These are phyloP conservation scores for Pseudopithomyces chartarum DNA, from an alignment of 2,329 filamentous ascomycete species.

Conservation along the genomic window DNA sequence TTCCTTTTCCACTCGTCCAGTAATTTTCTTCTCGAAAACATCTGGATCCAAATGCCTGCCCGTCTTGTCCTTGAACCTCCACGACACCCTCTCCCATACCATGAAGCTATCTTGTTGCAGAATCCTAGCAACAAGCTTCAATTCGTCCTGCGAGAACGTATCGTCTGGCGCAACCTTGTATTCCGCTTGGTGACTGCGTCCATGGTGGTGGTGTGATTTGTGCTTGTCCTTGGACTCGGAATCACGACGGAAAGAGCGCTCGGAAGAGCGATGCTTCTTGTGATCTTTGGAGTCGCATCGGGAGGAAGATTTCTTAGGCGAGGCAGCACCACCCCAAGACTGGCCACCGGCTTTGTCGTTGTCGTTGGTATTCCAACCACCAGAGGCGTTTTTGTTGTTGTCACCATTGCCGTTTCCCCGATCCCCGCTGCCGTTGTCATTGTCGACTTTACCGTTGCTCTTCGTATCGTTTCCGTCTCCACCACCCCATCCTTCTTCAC, in stretches of 20 bases:
- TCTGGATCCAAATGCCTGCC: conserved; percentile 52
- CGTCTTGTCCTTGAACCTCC: conserved; percentile 56
- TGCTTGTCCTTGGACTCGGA: neutral
- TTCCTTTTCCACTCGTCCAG: conserved; percentile 19
- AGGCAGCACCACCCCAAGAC: neutral
- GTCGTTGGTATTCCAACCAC: neutral
- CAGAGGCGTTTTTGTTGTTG: neutral
- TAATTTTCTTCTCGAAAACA: conserved; percentile 51
- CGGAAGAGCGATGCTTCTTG: neutral
- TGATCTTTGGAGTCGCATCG: neutral
- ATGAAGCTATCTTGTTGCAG: conserved; percentile 49
- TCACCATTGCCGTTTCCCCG: neutral
- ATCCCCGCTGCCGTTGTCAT: neutral
- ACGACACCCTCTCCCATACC: conserved; percentile 55
- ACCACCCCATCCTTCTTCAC: neutral
- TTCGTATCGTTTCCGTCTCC: neutral
- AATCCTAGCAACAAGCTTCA: conserved; percentile 51
- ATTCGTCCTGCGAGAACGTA: conserved; percentile 36
- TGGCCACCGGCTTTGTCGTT: neutral
- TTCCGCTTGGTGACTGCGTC: conserved; percentile 8
- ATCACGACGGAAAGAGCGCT: neutral
- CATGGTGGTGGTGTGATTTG: neutral
- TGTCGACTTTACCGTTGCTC: neutral
- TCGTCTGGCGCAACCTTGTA: conserved; percentile 33
- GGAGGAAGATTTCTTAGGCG: neutral